These are phyloP conservation scores for Sonneratia alba DNA, from an alignment of 345 rosid species.

Conservation along the genomic window DNA sequence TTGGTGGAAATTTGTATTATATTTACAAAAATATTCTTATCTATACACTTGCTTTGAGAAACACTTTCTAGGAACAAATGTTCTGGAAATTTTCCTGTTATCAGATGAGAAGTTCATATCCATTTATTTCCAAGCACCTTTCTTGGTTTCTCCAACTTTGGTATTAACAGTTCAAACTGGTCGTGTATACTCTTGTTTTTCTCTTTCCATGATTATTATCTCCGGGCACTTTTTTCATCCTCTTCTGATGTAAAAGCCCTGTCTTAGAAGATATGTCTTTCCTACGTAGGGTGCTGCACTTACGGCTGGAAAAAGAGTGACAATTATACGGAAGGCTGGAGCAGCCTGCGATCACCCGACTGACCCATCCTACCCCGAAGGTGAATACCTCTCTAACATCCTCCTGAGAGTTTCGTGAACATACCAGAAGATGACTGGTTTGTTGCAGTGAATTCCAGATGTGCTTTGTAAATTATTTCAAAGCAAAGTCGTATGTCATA, in stretches of 20 bases:
- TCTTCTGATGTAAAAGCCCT: background rate
- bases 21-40: background rate
- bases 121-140: background rate
- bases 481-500: background rate
- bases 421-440: background rate
- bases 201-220: background rate
- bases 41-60: background rate
- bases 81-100: background rate
- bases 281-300: conserved; percentile 52
- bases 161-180: background rate
- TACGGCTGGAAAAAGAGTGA: conserved; percentile 54
- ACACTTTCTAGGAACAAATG: background rate
- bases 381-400: conserved; percentile 59
- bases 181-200: background rate
- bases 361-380: conserved; percentile 82
- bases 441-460: background rate
- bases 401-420: conserved; percentile 44
- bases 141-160: background rate
- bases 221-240: background rate
- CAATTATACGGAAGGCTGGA: conserved; percentile 53
- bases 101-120: background rate
- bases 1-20: background rate
- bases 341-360: conserved; percentile 87
- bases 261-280: background rate
- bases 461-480: background rate